Percentiles rank a stretch among this genome's conserved stretches.
phyloP scores from a whole-genome alignment of 2,329 filamentous ascomycete species.

The Basipetospora chlamydospora region DNA sequence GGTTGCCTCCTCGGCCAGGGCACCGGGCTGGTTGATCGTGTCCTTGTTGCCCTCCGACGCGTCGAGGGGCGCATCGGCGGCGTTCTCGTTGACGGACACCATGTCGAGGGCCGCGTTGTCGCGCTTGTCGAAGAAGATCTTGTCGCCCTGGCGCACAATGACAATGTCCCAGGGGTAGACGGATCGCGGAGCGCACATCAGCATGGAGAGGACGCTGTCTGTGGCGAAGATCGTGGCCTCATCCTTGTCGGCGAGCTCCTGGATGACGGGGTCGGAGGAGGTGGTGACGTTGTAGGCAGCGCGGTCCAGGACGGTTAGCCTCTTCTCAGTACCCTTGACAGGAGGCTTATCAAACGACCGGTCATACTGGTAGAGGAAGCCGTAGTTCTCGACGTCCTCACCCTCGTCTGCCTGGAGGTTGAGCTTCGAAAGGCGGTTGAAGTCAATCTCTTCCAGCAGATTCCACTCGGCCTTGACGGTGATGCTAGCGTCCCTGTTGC shows the following conservation, averaged over 20 bases:
- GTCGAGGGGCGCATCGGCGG: conserved; percentile 85
- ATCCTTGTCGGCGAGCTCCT: conserved; percentile 89
- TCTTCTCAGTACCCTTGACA: conserved; percentile 77
- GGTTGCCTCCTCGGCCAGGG: conserved; percentile 90
- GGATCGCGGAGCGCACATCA: conserved; percentile 94
- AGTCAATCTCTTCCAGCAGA: conserved; percentile 96
- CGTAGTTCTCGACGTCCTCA: conserved; percentile 89
- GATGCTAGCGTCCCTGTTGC: conserved; percentile 90
- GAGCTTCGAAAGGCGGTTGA: conserved; percentile 84
- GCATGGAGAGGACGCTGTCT: conserved; percentile 93
- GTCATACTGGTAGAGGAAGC: conserved; percentile 98
- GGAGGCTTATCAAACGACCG: conserved; percentile 86
- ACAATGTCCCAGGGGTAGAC: conserved; percentile 98
- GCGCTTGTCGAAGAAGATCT: conserved; percentile 98
- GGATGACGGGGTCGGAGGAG: conserved; percentile 88
- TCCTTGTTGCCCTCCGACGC: conserved; percentile 87
- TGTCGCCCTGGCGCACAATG: conserved; percentile 82
- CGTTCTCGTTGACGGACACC: conserved; percentile 98
- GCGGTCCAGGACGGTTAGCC: conserved; percentile 77
- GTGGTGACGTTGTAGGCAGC: conserved; percentile 98
- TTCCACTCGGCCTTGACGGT: conserved; percentile 94
- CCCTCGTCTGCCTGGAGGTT: conserved; percentile 91
- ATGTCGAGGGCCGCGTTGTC: conserved; percentile 90
- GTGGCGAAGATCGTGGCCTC: conserved; percentile 96
- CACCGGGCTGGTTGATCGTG: conserved; percentile 80